Evolutionary conservation across 805 yeast genomes (phyloP).

Genomic region (Saccharomyces cerevisiae): DNA sequence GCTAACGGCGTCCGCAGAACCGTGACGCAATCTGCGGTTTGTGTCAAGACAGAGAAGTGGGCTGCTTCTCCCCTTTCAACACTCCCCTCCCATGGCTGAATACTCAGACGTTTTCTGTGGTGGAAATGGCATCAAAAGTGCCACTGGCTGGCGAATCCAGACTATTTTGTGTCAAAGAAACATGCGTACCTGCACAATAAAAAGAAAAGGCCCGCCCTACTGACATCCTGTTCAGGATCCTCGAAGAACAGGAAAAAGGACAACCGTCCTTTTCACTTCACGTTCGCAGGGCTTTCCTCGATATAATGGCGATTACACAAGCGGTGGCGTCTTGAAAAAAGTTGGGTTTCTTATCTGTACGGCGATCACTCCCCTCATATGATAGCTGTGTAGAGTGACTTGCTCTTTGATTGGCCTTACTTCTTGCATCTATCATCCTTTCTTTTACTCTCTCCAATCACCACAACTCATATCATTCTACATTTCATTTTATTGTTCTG

Average conservation of each 20-base stretch:
- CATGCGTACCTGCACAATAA: not conserved
- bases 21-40: not conserved
- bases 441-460: not conserved
- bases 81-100: too few relatives aligned
- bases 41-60: not conserved
- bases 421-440: not conserved
- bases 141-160: not conserved
- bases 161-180: not conserved
- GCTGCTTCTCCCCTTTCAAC: not conserved
- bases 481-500: not conserved
- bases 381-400: not conserved
- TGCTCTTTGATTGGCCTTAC: not conserved
- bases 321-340: not conserved
- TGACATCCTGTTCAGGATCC: not conserved
- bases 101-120: too few relatives aligned
- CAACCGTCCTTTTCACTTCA: not conserved
- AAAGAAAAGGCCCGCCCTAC: not conserved
- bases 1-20: not conserved
- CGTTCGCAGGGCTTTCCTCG: not conserved
- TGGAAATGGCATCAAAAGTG: not conserved
- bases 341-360: not conserved
- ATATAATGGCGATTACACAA: not conserved
- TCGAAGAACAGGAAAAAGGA: not conserved
- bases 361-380: not conserved
- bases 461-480: not conserved